Base-by-base conservation (phyloP, 495 filamentous ascomycete species). In the Polyplosphaeria fusca region DNA sequence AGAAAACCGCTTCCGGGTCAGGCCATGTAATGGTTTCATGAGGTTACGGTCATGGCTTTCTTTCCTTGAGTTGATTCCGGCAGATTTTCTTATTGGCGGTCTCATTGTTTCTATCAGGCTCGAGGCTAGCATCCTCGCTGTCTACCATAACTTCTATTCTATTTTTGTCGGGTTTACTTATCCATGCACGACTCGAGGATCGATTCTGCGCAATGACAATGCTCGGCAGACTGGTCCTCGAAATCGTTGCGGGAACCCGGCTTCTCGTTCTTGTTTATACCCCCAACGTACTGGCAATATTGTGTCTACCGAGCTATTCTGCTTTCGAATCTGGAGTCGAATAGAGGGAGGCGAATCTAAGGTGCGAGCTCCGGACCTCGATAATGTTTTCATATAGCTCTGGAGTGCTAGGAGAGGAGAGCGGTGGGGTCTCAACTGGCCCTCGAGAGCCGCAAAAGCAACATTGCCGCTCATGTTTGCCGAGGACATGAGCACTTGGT, bases 1-100 rank as follows among this genome's bases (percentile, higher is more conserved):
- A 57, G 71, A 52, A 74, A 74, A 63, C 71, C 71, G 13, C 63
- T 74, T 40, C 71, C 71, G 0, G 71, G 71, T 27, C 59, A 62
- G 58, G 68, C 69, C 9, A 32, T 70, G 27, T 72, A 64, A 66
- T 39, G 39, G 20, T 35, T 35, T 52, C 20, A 55, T 47, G 49
- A 52, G 49, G 49, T 24, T 35, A 35, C 30, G 30, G 30, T 35
- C 30, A 35, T 35, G 30, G 7, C 7, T 14, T 35, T 35, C 7
- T 35, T 35, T 35, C 30, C 30, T 35, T 35, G 30, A 7, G 7
- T 35, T 7, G 7, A 35, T 35, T 35, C 14, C 30, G 7, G 7
- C 7, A 14, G 7, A 7, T 35, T 35, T 7, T 35, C 30, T n/a
- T n/a, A n/a, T n/a, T 35, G 30, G 30, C 14, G 30, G 30, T 35